Evolutionary conservation across 768 basidiomycete genomes (phyloP).

Genomic region (Arthromyces matolae): DNA sequence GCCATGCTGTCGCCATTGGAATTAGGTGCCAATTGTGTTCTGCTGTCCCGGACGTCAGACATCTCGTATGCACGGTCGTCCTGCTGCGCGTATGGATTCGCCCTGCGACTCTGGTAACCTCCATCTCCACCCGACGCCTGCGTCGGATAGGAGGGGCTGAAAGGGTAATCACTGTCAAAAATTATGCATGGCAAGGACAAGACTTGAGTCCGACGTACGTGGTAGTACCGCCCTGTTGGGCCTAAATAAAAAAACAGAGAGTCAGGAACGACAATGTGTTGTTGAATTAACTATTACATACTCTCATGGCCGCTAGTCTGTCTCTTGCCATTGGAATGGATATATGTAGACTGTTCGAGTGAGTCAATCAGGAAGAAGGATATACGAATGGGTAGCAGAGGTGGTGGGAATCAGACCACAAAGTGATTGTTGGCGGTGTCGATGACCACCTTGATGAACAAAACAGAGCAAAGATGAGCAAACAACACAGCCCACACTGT

Average conservation of each 20-base stretch:
- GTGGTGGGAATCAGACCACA: slow-evolving; percentile 18
- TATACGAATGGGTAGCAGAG: slow-evolving; percentile 6
- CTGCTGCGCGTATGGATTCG: slow-evolving; percentile 67
- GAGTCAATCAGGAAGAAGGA: slow-evolving; percentile 16
- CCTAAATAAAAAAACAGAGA: slow-evolving; percentile 48
- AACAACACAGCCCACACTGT: slow-evolving; percentile 10
- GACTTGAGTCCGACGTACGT: slow-evolving; percentile 35
- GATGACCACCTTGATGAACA: slow-evolving; percentile 11
- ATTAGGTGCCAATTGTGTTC: slow-evolving; percentile 42
- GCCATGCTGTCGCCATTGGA: slow-evolving; percentile 54
- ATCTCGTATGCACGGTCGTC: slow-evolving; percentile 68
- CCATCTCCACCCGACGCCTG: slow-evolving; percentile 52
- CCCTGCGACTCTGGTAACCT: slow-evolving; percentile 43
- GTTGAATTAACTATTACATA: no score
- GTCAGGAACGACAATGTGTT: no score
- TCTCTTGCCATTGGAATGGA: slow-evolving; percentile 73
- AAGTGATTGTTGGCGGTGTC: slow-evolving; percentile 14
- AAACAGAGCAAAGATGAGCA: slow-evolving; percentile 16
- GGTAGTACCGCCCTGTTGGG: slow-evolving; percentile 57
- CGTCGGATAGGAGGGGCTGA: slow-evolving; percentile 64
- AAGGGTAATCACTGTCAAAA: slow-evolving; percentile 13
- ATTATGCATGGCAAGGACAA: slow-evolving; percentile 2
- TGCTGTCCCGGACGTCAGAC: slow-evolving; percentile 62
- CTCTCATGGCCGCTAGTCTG: slow-evolving; percentile 85
- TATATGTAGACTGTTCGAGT: slow-evolving; percentile 18